phyloP scores from a whole-genome alignment of 2,329 filamentous ascomycete species.

The Aspergillus sp. region DNA sequence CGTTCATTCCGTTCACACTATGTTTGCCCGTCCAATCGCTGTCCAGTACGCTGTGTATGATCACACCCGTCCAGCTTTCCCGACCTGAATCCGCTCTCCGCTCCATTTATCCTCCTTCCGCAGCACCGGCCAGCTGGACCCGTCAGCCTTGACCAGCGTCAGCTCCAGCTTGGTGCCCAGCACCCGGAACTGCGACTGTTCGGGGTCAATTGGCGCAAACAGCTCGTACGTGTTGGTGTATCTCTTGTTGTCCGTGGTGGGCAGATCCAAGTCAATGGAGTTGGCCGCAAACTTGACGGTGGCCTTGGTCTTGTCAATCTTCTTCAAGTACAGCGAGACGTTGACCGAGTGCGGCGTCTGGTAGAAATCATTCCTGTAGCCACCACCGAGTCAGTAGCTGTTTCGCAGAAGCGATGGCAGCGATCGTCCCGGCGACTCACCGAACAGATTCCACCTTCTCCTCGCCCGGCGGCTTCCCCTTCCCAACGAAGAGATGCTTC shows the following conservation, averaged over 20 bases:
- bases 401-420: neutral
- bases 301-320: slow-evolving; percentile 81
- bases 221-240: slow-evolving; percentile 73
- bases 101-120: slow-evolving; percentile 71
- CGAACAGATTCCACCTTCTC: slow-evolving; percentile 76
- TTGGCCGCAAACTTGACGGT: slow-evolving; percentile 66
- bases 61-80: slow-evolving; percentile 66
- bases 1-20: neutral
- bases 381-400: neutral
- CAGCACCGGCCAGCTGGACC: slow-evolving; percentile 79
- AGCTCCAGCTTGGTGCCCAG: slow-evolving; percentile 88
- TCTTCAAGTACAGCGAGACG: slow-evolving; percentile 92
- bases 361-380: slow-evolving; percentile 79
- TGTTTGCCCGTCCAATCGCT: neutral
- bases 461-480: slow-evolving; percentile 66
- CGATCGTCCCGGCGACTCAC: slow-evolving; percentile 45
- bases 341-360: slow-evolving; percentile 84
- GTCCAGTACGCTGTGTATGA: too few species aligned
- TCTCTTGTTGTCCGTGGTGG: slow-evolving; percentile 82
- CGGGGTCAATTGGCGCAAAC: slow-evolving; percentile 72
- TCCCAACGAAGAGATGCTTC: slow-evolving; percentile 79
- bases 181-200: slow-evolving; percentile 74
- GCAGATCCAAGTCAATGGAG: slow-evolving; percentile 73
- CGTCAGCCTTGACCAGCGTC: slow-evolving; percentile 69
- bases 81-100: slow-evolving; percentile 85